Conservation (phyloP, 768 basidiomycete genomes). For the Suillus lakei region DNA sequence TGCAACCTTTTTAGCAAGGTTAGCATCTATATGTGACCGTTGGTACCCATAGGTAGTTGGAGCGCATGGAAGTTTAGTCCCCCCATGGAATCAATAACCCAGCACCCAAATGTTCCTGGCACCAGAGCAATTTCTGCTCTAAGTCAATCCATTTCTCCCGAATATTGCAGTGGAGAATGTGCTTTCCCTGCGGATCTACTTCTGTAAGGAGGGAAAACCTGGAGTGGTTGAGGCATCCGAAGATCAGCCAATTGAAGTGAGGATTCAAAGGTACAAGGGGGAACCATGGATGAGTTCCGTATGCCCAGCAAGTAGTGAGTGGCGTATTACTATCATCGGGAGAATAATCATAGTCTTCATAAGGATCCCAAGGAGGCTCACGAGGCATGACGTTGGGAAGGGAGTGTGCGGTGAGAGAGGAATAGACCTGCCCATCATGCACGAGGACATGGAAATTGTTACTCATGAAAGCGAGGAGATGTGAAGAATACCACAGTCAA, state of each 20-base stretch:
- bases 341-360: background rate
- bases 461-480: background rate
- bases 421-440: background rate
- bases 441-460: background rate
- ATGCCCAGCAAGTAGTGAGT: background rate
- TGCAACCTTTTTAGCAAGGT: background rate
- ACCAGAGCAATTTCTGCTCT: background rate
- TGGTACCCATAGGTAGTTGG: background rate
- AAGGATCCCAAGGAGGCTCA: background rate
- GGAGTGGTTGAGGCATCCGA: constrained; percentile 3
- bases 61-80: background rate
- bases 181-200: background rate
- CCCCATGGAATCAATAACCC: background rate
- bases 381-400: background rate
- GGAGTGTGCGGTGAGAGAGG: background rate
- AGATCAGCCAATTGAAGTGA: background rate
- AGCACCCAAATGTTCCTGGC: background rate
- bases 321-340: background rate
- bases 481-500: no score
- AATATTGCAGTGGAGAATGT: background rate
- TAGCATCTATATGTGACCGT: no score
- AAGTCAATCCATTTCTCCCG: background rate
- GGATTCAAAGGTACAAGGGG: background rate
- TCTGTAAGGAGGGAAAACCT: background rate
- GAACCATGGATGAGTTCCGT: background rate